phyloP scores from a whole-genome alignment of 1,284 basidiomycete genomes.

The Leccinum discolor region DNA sequence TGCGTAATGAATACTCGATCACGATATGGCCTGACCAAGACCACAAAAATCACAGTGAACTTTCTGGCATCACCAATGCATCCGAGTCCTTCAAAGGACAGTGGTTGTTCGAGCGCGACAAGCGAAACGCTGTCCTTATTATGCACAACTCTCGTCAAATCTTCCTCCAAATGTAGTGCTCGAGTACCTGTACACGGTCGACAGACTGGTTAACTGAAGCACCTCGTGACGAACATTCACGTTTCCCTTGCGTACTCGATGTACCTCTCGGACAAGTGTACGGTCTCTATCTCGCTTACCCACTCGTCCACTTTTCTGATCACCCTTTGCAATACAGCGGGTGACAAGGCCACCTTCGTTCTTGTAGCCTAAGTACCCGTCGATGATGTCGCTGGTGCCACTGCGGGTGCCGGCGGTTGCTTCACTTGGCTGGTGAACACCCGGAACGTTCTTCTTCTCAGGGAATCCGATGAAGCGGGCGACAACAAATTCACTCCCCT shows the following conservation, averaged over 20 bases:
- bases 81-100: slow-evolving; percentile 14
- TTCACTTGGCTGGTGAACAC: slow-evolving; percentile 18
- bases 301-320: not conserved
- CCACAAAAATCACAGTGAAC: slow-evolving; percentile 5
- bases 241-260: slow-evolving; percentile 24
- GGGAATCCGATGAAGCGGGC: slow-evolving; percentile 11
- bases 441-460: slow-evolving; percentile 18
- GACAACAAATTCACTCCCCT: slow-evolving; percentile 22
- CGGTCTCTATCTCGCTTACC: not conserved
- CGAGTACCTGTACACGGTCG: slow-evolving; percentile 20
- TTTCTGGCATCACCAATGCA: slow-evolving; percentile 7
- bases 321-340: slow-evolving; percentile 4
- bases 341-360: slow-evolving; percentile 19
- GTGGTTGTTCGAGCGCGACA: slow-evolving; percentile 20
- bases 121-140: slow-evolving; percentile 20
- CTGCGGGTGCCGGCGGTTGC: not conserved
- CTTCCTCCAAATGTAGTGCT: slow-evolving; percentile 20
- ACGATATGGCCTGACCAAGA: not conserved
- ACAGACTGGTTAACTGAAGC: slow-evolving; percentile 17
- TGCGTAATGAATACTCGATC: slow-evolving; percentile 6
- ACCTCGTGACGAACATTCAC: slow-evolving; percentile 20
- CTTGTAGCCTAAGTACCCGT: slow-evolving; percentile 8
- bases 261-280: slow-evolving; percentile 31
- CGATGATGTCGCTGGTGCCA: not conserved
- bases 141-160: slow-evolving; percentile 22